phyloP scores from a whole-genome alignment of 2,329 filamentous ascomycete species.

The Hymenoscyphus fructigenus region DNA sequence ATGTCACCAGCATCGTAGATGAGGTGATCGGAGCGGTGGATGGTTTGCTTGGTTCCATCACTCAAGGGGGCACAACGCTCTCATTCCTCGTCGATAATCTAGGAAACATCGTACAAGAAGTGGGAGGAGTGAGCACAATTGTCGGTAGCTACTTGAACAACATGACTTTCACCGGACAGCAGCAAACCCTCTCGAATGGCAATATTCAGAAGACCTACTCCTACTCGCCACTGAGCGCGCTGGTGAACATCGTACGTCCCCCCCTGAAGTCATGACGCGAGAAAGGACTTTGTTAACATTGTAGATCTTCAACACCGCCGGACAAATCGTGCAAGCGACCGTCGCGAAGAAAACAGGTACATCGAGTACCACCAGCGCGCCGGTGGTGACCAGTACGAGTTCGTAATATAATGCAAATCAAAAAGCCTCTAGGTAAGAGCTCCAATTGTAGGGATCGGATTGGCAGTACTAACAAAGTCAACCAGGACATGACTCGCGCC shows the following conservation, averaged over 20 bases:
- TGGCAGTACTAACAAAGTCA: background rate
- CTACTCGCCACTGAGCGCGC: slow-evolving; percentile 48
- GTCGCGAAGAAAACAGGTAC: slow-evolving; percentile 31
- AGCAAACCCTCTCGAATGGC: slow-evolving; percentile 37
- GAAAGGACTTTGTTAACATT: background rate
- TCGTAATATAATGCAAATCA: background rate
- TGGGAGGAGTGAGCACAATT: slow-evolving; percentile 51
- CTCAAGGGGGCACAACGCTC: slow-evolving; percentile 53
- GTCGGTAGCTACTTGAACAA: slow-evolving; percentile 58
- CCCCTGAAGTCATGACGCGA: background rate
- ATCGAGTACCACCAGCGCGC: slow-evolving; percentile 5
- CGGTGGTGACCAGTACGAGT: slow-evolving; percentile 6
- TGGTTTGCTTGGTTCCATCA: slow-evolving; percentile 57
- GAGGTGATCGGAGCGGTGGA: slow-evolving; percentile 57
- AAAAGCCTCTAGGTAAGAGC: too few relatives aligned
- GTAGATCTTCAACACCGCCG: slow-evolving; percentile 47
- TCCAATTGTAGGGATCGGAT: too few relatives aligned
- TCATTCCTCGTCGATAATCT: slow-evolving; percentile 60
- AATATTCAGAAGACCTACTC: slow-evolving; percentile 51
- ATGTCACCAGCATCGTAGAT: slow-evolving; percentile 51
- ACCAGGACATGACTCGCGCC: background rate
- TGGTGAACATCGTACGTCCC: slow-evolving; percentile 50
- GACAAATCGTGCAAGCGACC: slow-evolving; percentile 53
- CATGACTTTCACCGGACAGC: slow-evolving; percentile 51
- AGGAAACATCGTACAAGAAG: slow-evolving; percentile 62